Conservation (phyloP, 2,329 filamentous ascomycete genomes). For the Chaetomium sp. region DNA sequence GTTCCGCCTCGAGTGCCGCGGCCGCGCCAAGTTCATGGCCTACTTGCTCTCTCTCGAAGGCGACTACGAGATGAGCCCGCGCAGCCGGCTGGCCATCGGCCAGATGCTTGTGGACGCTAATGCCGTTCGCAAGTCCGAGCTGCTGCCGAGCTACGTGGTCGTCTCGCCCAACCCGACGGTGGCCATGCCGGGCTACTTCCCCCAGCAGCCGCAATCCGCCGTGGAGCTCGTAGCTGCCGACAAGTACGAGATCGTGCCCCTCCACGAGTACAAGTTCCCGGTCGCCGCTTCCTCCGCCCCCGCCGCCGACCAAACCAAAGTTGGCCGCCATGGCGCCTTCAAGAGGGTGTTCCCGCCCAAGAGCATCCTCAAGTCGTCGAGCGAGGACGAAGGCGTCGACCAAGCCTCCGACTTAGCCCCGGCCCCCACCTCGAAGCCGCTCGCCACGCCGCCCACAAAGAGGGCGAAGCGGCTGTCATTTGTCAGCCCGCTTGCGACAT, state of each 20-base stretch:
- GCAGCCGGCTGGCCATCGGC: constrained; percentile 20
- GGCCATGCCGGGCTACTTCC: constrained; percentile 24
- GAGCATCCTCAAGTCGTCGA: constrained; percentile 21
- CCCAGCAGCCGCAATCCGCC: constrained; percentile 17
- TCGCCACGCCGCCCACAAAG: constrained; percentile 18
- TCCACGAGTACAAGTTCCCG: constrained; percentile 19
- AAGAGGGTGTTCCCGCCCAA: constrained; percentile 17
- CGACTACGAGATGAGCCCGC: constrained; percentile 15
- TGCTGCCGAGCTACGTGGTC: constrained; percentile 28
- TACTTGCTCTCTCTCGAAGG: constrained; percentile 21
- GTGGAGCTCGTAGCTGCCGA: constrained; percentile 23
- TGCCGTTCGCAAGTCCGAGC: constrained; percentile 28
- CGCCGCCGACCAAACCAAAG: background rate
- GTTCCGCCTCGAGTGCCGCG: constrained; percentile 12
- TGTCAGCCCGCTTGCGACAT: constrained; percentile 18
- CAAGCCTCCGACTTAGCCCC: background rate
- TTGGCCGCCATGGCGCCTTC: constrained; percentile 7
- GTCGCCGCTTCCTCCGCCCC: constrained; percentile 7
- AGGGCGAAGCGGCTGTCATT: constrained; percentile 20
- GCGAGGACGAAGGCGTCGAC: constrained; percentile 6
- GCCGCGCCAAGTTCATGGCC: constrained; percentile 22
- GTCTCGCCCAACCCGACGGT: constrained; percentile 12
- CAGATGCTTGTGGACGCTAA: constrained; percentile 30
- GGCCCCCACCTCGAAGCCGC: constrained; percentile 9
- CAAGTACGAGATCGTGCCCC: constrained; percentile 17